phyloP scores from a whole-genome alignment of 805 yeast genomes.

The Candida sanyiensis region DNA sequence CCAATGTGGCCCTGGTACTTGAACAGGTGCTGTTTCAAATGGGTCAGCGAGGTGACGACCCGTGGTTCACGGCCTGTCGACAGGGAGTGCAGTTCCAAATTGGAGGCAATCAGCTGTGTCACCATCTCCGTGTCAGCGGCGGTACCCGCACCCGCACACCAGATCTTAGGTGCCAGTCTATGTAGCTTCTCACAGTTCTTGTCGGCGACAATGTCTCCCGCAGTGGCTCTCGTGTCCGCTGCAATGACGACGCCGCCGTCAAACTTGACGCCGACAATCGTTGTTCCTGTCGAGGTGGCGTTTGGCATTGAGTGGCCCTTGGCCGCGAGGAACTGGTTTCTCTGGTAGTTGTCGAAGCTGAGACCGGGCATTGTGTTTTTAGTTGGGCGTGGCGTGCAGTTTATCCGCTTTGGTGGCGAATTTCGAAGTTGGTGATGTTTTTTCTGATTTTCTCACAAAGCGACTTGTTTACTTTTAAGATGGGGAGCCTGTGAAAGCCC shows the following conservation, averaged over 20 bases:
- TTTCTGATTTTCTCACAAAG: background rate
- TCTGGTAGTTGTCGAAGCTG: constrained; percentile 87
- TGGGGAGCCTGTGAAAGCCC: no score
- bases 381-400: background rate
- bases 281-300: constrained; percentile 98
- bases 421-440: background rate
- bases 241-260: constrained; percentile 95
- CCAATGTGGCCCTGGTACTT: constrained; percentile 97
- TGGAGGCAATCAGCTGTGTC: constrained; percentile 86
- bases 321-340: constrained; percentile 70
- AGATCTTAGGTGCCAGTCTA: constrained; percentile 80
- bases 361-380: constrained; percentile 68
- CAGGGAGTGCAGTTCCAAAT: constrained; percentile 83
- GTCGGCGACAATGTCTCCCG: constrained; percentile 95
- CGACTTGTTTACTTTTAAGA: background rate
- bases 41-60: constrained; percentile 87
- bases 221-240: constrained; percentile 97
- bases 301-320: constrained; percentile 74
- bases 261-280: constrained; percentile 94
- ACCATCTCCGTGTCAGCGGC: constrained; percentile 99
- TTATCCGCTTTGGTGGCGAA: constrained; percentile 1
- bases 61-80: constrained; percentile 83
- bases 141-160: constrained; percentile 99
- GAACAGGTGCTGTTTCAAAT: constrained; percentile 92
- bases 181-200: constrained; percentile 96